Percentiles rank a stretch among this genome's conserved stretches.
Evolutionary conservation across 345 rosid genomes (phyloP).

Genomic region (Adansonia digitata): DNA sequence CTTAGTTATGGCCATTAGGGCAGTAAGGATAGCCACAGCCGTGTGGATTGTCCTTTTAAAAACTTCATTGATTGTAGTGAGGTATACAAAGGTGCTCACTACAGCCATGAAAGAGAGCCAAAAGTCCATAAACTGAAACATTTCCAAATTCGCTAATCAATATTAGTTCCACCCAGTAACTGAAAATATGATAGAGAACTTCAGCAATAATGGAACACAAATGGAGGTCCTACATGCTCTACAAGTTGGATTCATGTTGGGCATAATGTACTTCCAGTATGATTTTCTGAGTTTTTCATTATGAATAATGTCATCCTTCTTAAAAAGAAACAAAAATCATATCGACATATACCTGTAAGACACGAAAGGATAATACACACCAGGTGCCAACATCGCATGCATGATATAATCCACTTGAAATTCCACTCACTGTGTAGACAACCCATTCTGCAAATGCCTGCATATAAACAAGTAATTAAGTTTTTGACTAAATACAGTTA

Average conservation of each 20-base stretch:
- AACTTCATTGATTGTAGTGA: constrained; percentile 65
- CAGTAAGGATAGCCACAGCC: constrained; percentile 80
- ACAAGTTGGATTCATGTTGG: not conserved
- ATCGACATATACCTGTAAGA: constrained; percentile 63
- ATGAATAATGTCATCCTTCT: not conserved
- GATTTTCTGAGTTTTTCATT: not conserved
- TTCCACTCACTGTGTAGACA: constrained; percentile 79
- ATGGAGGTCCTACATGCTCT: not conserved
- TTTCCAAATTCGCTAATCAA: constrained; percentile 11
- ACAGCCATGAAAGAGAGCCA: constrained; percentile 99
- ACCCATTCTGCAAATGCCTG: constrained; percentile 98
- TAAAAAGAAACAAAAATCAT: not conserved
- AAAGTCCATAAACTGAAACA: constrained; percentile 94
- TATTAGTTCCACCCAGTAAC: constrained; percentile 19
- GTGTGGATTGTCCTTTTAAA: constrained; percentile 76
- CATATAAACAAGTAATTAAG: constrained; percentile 17
- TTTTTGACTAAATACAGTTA: not conserved
- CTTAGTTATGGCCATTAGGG: constrained; percentile 82
- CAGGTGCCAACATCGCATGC: constrained; percentile 96
- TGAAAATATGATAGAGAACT: not conserved
- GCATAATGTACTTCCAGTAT: not conserved
- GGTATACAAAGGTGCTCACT: constrained; percentile 77
- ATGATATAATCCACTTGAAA: constrained; percentile 91
- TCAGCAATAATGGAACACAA: not conserved
- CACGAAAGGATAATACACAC: constrained; percentile 69